Base-by-base conservation (phyloP, 164 flowering plant species). In the Stephania cephalantha region DNA sequence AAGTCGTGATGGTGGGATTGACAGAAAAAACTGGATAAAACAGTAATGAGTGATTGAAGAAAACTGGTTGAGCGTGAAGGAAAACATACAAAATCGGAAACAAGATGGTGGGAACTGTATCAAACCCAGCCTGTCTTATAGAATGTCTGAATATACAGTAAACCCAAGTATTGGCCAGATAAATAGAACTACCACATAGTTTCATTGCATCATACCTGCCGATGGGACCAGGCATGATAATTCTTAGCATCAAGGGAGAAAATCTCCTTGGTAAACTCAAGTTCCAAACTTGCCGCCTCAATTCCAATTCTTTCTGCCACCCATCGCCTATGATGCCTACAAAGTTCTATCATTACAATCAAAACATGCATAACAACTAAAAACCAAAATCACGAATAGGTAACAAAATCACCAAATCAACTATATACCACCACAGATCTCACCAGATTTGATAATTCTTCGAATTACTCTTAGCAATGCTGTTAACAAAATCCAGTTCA, bases 241-340 rank as follows among this genome's bases (percentile, higher is more conserved):
- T 95, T 83, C 83, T 95, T 93, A 46, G 98, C 90, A 88, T 93
- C 99, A 78, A 83, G 79, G 44, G 80, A 81, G 46, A 95, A 86
- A 70, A 92, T 88, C 76, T 86, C 87, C 88, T 77, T 84, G 46
- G 97, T 91, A 80, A 93, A 94, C 76, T 92, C 84, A 64, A 92
- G 94, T 77, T 95, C 99, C 81, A 66, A 75, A 20, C 6, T 22
- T 4, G 79, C 64, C 29, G 87, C 90, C 76, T 82, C 87, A 73
- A 85, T 29, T 82, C 99, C 98, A 76, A 95, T 75, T 79, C 87
- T 93, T 85, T 91, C 95, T 55, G 94, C 95, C 83, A 87, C 83
- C 98, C 99, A 96, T 58, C 98, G 80, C 77, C 99, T 83, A 78
- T 96, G 99, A 89, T 96, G 97, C 99, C 99, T 93, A 68, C 80